Evolutionary conservation across 1,284 basidiomycete species (phyloP).

Genomic region (Prillingera fragicola): DNA sequence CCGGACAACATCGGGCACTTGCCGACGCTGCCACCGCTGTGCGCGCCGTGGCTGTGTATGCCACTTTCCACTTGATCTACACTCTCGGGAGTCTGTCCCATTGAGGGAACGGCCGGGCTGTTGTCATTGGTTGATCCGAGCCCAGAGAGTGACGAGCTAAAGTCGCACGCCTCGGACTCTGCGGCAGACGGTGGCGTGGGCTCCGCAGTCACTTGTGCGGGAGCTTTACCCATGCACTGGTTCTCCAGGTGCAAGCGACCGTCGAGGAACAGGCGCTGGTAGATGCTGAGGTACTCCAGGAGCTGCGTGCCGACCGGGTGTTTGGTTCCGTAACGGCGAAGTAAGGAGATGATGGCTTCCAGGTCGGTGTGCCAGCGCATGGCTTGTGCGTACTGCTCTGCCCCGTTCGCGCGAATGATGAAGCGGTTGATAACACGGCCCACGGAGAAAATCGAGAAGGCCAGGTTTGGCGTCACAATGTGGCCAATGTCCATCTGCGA

Average conservation of each 20-base stretch:
- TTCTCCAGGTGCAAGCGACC: background rate
- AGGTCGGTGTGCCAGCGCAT: slow-evolving; percentile 32
- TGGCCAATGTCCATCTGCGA: slow-evolving; percentile 37
- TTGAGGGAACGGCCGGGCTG: background rate
- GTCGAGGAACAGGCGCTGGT: slow-evolving; percentile 5
- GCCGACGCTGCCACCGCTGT: no score
- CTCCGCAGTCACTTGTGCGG: no score
- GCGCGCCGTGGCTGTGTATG: no score
- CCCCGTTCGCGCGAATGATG: slow-evolving; percentile 19
- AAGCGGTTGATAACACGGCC: slow-evolving; percentile 32
- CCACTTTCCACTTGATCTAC: no score
- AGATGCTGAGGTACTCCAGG: slow-evolving; percentile 4
- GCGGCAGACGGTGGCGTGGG: no score
- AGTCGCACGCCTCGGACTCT: no score
- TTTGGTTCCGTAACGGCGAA: slow-evolving; percentile 13
- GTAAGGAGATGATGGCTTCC: slow-evolving; percentile 17
- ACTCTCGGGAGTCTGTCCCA: slow-evolving; percentile 15
- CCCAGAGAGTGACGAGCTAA: no score
- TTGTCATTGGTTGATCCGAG: background rate
- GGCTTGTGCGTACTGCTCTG: slow-evolving; percentile 21
- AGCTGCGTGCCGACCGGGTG: slow-evolving; percentile 10
- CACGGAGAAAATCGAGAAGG: slow-evolving; percentile 32
- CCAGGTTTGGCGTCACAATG: slow-evolving; percentile 28
- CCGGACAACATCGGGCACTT: no score
- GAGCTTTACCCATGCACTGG: no score